Percentiles rank a stretch among this genome's conserved stretches.
Conservation (phyloP, 805 yeast genomes). For the Saccharomycopsis olivae region DNA sequence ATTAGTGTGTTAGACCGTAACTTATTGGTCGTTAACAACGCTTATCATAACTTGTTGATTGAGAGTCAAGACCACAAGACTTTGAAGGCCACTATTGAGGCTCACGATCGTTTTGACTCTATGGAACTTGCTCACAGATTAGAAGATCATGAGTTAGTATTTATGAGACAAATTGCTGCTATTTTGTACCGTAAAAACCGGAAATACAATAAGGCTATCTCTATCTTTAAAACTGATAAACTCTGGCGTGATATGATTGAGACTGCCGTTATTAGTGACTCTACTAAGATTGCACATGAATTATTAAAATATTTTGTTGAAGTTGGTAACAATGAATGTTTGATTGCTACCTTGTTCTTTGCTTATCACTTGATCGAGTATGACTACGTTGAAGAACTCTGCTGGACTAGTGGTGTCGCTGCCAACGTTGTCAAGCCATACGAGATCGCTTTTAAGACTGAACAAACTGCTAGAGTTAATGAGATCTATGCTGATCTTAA, state of each 20-base stretch:
- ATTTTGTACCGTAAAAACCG: slow-evolving; percentile 86
- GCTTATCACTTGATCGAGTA: slow-evolving; percentile 72
- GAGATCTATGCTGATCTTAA: slow-evolving; percentile 62
- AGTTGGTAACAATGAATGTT: slow-evolving; percentile 92
- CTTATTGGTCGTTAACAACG: slow-evolving; percentile 83
- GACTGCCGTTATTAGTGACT: slow-evolving; percentile 78
- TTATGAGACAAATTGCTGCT: slow-evolving; percentile 95
- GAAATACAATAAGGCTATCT: slow-evolving; percentile 84
- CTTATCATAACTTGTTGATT: slow-evolving; percentile 88
- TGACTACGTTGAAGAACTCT: slow-evolving; percentile 78
- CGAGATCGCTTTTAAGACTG: slow-evolving; percentile 73
- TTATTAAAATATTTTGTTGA: slow-evolving; percentile 86
- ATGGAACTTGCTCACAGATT: slow-evolving; percentile 85
- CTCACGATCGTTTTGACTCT: slow-evolving; percentile 85
- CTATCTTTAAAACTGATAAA: slow-evolving; percentile 82
- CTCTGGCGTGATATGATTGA: slow-evolving; percentile 91
- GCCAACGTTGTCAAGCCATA: slow-evolving; percentile 86
- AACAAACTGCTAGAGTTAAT: slow-evolving; percentile 56
- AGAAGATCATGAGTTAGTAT: slow-evolving; percentile 82
- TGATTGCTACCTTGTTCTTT: slow-evolving; percentile 77
- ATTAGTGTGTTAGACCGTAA: slow-evolving; percentile 86
- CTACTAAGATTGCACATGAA: slow-evolving; percentile 78
- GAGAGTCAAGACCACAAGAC: slow-evolving; percentile 96
- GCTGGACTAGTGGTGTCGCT: slow-evolving; percentile 76
- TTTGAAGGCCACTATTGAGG: slow-evolving; percentile 74